A percentile compares a stretch with the other conserved stretches of the same genome.
phyloP scores from a whole-genome alignment of 2,329 filamentous ascomycete species.

The Gaeumannomyces tritici region DNA sequence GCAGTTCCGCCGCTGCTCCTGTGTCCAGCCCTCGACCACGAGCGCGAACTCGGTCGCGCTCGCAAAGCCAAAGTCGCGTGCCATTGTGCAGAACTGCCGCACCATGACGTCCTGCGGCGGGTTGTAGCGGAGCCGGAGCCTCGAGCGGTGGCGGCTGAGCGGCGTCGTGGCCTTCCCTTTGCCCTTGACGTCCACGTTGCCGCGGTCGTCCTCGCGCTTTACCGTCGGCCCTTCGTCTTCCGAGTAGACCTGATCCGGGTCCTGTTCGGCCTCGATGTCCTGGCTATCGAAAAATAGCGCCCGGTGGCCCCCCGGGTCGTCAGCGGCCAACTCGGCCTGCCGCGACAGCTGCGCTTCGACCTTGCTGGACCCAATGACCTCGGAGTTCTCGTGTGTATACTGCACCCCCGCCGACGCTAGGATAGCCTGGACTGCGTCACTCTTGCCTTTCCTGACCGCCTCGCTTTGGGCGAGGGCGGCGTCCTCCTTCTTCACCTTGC shows the following conservation, averaged over 20 bases:
- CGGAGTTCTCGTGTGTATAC: conserved; percentile 93
- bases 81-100: conserved; percentile 89
- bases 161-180: conserved; percentile 2
- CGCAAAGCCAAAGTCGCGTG: conserved; percentile 64
- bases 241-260: neutral
- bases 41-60: conserved; percentile 78
- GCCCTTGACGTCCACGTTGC: neutral
- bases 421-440: conserved; percentile 80
- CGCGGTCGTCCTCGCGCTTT: neutral
- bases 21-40: conserved; percentile 83
- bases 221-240: neutral
- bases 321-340: conserved; percentile 46
- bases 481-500: conserved; percentile 11
- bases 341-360: conserved; percentile 80
- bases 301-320: conserved; percentile 30
- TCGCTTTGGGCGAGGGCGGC: conserved; percentile 20
- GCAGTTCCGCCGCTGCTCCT: conserved; percentile 68
- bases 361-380: conserved; percentile 86
- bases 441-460: conserved; percentile 22
- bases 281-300: conserved; percentile 49
- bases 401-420: conserved; percentile 80
- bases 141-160: conserved; percentile 7
- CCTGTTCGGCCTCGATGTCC: conserved; percentile 18
- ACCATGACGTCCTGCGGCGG: conserved; percentile 65
- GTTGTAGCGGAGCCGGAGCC: conserved; percentile 47